Conservation (phyloP, 2,329 filamentous ascomycete genomes). For the Claviceps fusiformis region DNA sequence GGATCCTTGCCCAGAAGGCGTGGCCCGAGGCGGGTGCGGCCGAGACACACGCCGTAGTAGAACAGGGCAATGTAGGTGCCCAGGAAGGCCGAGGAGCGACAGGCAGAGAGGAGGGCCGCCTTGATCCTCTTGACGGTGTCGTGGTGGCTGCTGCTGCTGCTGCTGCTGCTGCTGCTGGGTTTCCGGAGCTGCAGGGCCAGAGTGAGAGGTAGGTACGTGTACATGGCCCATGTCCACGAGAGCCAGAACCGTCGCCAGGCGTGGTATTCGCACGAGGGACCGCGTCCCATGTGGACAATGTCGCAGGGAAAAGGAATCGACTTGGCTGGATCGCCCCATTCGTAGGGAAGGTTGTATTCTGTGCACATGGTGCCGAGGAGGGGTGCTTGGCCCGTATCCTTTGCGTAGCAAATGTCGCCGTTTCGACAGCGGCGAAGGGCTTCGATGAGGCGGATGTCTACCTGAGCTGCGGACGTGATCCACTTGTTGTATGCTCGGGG, state of each 20-base stretch:
- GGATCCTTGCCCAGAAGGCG: slow-evolving; percentile 43
- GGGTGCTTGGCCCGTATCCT: slow-evolving; percentile 55
- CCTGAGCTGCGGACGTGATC: slow-evolving; percentile 64
- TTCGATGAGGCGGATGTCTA: slow-evolving; percentile 61
- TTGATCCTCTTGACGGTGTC: slow-evolving; percentile 29
- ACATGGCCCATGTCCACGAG: slow-evolving; percentile 61
- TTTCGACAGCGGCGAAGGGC: slow-evolving; percentile 54
- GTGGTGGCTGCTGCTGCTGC: slow-evolving; percentile 14
- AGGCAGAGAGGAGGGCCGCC: slow-evolving; percentile 44
- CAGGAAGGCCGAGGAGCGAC: slow-evolving; percentile 63
- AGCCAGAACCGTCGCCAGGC: slow-evolving; percentile 52
- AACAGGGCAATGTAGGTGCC: slow-evolving; percentile 66
- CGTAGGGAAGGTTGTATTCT: slow-evolving; percentile 54
- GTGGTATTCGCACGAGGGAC: slow-evolving; percentile 62
- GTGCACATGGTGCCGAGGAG: slow-evolving; percentile 59
- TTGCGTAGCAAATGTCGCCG: slow-evolving; percentile 55
- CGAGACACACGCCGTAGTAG: slow-evolving; percentile 74
- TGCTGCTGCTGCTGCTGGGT: slow-evolving; percentile 21
- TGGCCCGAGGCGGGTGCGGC: slow-evolving; percentile 61
- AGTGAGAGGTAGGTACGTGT: slow-evolving; percentile 65
- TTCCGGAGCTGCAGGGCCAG: slow-evolving; percentile 44
- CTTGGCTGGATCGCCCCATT: slow-evolving; percentile 58
- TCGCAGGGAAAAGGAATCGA: slow-evolving; percentile 68
- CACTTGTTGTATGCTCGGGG: slow-evolving; percentile 66
- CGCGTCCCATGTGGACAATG: slow-evolving; percentile 68